phyloP scores from a whole-genome alignment of 345 rosid species.

The Gossypium raimondii region DNA sequence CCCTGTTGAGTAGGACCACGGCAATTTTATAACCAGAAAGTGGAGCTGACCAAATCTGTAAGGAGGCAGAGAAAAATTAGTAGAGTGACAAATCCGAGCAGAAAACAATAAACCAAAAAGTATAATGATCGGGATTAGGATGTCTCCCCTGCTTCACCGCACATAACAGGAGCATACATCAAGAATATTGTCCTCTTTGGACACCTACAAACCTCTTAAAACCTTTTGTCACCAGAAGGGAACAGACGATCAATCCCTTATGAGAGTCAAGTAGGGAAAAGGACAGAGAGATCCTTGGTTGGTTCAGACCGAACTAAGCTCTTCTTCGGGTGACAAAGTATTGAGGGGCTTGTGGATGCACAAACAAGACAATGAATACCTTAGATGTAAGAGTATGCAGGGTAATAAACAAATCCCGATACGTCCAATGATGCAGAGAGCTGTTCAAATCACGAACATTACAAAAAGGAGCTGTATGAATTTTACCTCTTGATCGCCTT shows the following conservation, averaged over 20 bases:
- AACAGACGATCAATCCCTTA: background rate
- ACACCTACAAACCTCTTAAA: background rate
- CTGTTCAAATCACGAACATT: background rate
- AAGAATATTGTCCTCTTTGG: background rate
- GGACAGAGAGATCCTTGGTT: too few species aligned
- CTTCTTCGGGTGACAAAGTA: background rate
- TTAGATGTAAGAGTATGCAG: background rate
- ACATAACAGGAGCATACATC: background rate
- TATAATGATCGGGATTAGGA: background rate
- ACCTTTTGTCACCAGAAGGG: background rate
- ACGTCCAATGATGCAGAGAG: background rate
- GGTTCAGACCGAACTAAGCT: background rate
- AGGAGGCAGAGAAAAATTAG: background rate
- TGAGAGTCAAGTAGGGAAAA: background rate
- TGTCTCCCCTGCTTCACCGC: background rate
- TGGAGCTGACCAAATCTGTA: slow-evolving; percentile 74
- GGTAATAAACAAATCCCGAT: background rate
- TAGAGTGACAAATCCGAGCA: background rate
- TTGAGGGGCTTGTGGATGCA: background rate
- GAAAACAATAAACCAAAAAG: background rate
- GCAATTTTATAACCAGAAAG: slow-evolving; percentile 53
- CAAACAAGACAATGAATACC: background rate
- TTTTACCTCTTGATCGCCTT: slow-evolving; percentile 65
- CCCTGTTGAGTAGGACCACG: slow-evolving; percentile 57
- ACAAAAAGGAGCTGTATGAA: background rate